Evolutionary conservation across 2,329 filamentous ascomycete genomes (phyloP).

Genomic region (Xylariaceae sp.): DNA sequence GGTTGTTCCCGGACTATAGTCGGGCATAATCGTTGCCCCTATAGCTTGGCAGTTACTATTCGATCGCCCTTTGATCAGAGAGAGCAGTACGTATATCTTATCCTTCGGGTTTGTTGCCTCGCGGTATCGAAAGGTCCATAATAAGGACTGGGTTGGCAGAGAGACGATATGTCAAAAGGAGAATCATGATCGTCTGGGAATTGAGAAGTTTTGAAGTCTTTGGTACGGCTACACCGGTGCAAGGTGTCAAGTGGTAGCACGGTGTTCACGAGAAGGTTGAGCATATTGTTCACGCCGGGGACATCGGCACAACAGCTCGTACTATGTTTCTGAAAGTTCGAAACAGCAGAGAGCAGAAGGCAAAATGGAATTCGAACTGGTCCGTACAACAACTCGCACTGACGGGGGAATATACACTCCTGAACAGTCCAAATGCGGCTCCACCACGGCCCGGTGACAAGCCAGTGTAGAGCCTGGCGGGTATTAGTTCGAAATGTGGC

Average conservation of each 20-base stretch:
- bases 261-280: slow-evolving; percentile 6
- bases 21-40: slow-evolving; percentile 4
- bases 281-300: slow-evolving; percentile 8
- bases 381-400: slow-evolving; percentile 9
- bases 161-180: slow-evolving; percentile 2
- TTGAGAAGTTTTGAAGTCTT: slow-evolving; percentile 1
- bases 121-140: slow-evolving; percentile 13
- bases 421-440: slow-evolving; percentile 11
- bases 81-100: slow-evolving; percentile 10
- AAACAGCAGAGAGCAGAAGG: slow-evolving; percentile 7
- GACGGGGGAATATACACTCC: slow-evolving; percentile 8
- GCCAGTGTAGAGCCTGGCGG: slow-evolving; percentile 9
- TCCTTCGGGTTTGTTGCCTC: slow-evolving; percentile 7
- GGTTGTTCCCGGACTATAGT: slow-evolving; percentile 4
- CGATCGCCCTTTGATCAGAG: slow-evolving; percentile 6
- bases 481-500: slow-evolving; percentile 11
- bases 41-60: neutral
- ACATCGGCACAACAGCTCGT: slow-evolving; percentile 11
- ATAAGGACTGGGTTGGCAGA: slow-evolving; percentile 8
- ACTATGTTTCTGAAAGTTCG: slow-evolving; percentile 11
- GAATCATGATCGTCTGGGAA: neutral
- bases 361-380: slow-evolving; percentile 6
- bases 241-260: slow-evolving; percentile 8
- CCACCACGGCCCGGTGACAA: slow-evolving; percentile 11
- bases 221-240: slow-evolving; percentile 4